These are phyloP conservation scores for Chaetoceros tenuissimus DNA, from an alignment of 108 stramenopile species.

Conservation along the genomic window DNA sequence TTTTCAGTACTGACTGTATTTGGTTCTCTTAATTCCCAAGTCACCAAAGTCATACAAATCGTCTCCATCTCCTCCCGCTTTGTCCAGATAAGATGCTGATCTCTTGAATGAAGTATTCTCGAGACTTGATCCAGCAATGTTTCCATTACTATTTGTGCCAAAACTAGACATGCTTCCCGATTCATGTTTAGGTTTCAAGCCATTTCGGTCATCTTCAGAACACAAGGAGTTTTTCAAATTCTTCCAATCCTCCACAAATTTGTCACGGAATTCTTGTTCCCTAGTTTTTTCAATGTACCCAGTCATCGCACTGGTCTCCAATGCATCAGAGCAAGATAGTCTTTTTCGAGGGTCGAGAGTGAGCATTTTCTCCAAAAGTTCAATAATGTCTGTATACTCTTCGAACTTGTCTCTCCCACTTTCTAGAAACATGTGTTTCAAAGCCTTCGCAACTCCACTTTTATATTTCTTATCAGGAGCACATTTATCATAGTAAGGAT, in stretches of 20 bases:
- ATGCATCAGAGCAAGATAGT: slow-evolving; percentile 57
- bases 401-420: slow-evolving; percentile 10
- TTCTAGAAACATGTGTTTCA: slow-evolving; percentile 51
- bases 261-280: slow-evolving; percentile 31
- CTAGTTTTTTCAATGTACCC: slow-evolving; percentile 16
- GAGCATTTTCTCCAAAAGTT: slow-evolving; percentile 60
- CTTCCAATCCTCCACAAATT: slow-evolving; percentile 69
- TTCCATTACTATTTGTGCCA: too few species aligned
- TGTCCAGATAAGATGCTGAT: too few species aligned
- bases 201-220: background rate
- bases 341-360: slow-evolving; percentile 73
- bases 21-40: too few species aligned
- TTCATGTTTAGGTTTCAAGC: too few species aligned
- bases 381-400: slow-evolving; percentile 46
- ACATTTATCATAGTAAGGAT: slow-evolving; percentile 52
- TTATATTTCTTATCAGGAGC: slow-evolving; percentile 66
- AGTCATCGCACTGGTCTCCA: slow-evolving; percentile 53
- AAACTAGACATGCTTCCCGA: too few species aligned
- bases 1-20: too few species aligned
- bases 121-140: too few species aligned
- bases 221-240: slow-evolving; percentile 29
- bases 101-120: too few species aligned
- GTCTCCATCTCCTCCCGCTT: too few species aligned
- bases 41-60: too few species aligned
- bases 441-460: slow-evolving; percentile 69